A percentile compares a stretch with the other conserved stretches of the same genome.
Conservation (phyloP, 345 rosid species). For the Hirschfeldia incana region DNA sequence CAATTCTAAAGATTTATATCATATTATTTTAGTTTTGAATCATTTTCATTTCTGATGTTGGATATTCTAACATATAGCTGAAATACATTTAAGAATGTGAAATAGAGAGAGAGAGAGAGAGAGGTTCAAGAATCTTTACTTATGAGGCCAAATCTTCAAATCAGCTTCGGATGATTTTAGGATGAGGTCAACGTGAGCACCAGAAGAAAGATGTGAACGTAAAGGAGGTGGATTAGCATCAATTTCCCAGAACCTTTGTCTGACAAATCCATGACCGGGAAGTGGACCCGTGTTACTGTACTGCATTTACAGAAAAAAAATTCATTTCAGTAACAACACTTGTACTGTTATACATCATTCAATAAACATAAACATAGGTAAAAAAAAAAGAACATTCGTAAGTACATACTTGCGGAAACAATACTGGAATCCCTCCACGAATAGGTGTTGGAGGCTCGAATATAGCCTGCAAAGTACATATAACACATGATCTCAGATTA, state of each 20-base stretch:
- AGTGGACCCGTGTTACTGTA: slow-evolving; percentile 68
- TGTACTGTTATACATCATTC: neutral
- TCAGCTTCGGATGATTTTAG: slow-evolving; percentile 65
- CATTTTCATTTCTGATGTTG: neutral
- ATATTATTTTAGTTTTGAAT: neutral
- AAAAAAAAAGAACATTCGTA: slow-evolving; percentile 1
- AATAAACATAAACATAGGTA: neutral
- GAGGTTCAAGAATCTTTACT: slow-evolving; percentile 42
- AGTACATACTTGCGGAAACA: slow-evolving; percentile 83
- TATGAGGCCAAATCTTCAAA: slow-evolving; percentile 81
- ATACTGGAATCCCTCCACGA: slow-evolving; percentile 90
- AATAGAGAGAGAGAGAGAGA: neutral
- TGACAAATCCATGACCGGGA: slow-evolving; percentile 82
- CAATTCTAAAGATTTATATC: neutral
- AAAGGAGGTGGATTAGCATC: slow-evolving; percentile 75
- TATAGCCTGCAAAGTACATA: slow-evolving; percentile 50
- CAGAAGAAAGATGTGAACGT: slow-evolving; percentile 39
- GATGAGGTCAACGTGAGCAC: slow-evolving; percentile 69
- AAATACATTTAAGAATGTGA: neutral
- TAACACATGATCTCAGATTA: slow-evolving; percentile 14
- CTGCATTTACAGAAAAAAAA: slow-evolving; percentile 44
- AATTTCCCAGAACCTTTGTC: slow-evolving; percentile 70
- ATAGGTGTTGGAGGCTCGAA: slow-evolving; percentile 71
- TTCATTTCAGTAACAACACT: slow-evolving; percentile 21
- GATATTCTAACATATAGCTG: neutral